These are phyloP conservation scores for Exutisphaerella laricina DNA, from an alignment of 2,329 filamentous ascomycete genomes.

Conservation along the genomic window DNA sequence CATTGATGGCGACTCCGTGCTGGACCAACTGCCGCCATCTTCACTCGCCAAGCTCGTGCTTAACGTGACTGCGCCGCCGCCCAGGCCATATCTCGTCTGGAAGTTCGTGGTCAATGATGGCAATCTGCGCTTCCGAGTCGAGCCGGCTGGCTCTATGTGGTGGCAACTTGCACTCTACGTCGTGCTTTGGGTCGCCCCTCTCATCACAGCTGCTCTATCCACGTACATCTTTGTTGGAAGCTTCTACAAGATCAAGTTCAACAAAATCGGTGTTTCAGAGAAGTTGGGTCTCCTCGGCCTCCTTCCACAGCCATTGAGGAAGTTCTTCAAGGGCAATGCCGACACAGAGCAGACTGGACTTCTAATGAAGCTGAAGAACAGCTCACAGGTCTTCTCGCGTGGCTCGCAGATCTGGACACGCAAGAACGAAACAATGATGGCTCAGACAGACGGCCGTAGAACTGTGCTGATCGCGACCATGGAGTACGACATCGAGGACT, in stretches of 20 bases:
- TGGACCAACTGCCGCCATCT: constrained; percentile 56
- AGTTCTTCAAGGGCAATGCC: constrained; percentile 5
- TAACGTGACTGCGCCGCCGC: constrained; percentile 50
- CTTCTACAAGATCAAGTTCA: constrained; percentile 59
- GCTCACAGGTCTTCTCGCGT: constrained; percentile 3
- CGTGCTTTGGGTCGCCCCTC: constrained; percentile 49
- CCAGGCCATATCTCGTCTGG: constrained; percentile 52
- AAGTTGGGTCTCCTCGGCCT: constrained; percentile 20
- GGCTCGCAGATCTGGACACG: constrained; percentile 9
- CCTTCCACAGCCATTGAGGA: constrained; percentile 10
- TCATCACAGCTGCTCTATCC: constrained; percentile 44
- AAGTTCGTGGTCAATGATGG: constrained; percentile 50
- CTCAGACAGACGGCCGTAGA: constrained; percentile 26
- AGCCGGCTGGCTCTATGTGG: constrained; percentile 49
- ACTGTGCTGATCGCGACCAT: constrained; percentile 62
- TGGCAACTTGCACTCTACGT: constrained; percentile 50
- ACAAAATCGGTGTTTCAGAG: constrained; percentile 43
- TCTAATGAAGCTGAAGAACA: constrained; percentile 5
- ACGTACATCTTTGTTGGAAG: constrained; percentile 53
- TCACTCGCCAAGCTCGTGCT: constrained; percentile 41
- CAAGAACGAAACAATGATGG: constrained; percentile 6
- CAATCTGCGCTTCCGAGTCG: constrained; percentile 44
- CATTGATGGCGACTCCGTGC: constrained; percentile 52
- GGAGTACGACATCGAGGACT: constrained; percentile 66
- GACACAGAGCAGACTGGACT: constrained; percentile 4